These are phyloP conservation scores for Tilletia setariae DNA, from an alignment of 1,284 basidiomycete species.

Conservation along the genomic window DNA sequence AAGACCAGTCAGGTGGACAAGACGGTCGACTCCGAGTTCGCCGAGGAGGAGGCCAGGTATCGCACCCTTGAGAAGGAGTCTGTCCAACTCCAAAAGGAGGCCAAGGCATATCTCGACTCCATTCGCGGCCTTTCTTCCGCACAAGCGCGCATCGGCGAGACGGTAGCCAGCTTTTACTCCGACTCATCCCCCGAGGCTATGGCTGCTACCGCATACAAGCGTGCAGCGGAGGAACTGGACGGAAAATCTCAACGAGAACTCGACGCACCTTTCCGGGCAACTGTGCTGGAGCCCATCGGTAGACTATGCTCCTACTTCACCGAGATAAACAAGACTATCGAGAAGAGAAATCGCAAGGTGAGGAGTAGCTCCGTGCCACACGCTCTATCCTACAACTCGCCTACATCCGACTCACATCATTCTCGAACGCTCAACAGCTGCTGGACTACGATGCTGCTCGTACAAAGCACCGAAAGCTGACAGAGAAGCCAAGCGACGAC, in stretches of 20 bases:
- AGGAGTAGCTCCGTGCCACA: constrained; percentile 19
- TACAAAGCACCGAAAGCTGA: constrained; percentile 68
- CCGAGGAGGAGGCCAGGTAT: constrained; percentile 86
- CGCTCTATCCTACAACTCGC: background rate
- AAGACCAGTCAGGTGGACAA: constrained; percentile 91
- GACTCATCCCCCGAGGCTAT: constrained; percentile 70
- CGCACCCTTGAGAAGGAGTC: constrained; percentile 66
- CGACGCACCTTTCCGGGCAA: constrained; percentile 87
- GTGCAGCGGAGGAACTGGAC: constrained; percentile 90
- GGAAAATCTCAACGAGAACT: constrained; percentile 78
- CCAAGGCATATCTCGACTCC: constrained; percentile 89
- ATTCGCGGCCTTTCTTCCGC: constrained; percentile 63
- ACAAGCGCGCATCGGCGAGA: constrained; percentile 90
- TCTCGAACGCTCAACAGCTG: constrained; percentile 61
- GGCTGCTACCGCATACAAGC: constrained; percentile 93
- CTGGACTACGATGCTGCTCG: constrained; percentile 93
- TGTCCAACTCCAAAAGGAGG: constrained; percentile 82
- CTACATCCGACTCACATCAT: constrained; percentile 8
- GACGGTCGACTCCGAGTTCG: constrained; percentile 89
- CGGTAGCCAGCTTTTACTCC: constrained; percentile 87
- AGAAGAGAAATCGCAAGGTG: constrained; percentile 95
- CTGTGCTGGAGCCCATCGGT: constrained; percentile 84
- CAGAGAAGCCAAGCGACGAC: constrained; percentile 91
- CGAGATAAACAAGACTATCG: constrained; percentile 85
- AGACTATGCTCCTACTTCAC: constrained; percentile 96